These are phyloP conservation scores for Scutellaria barbata DNA, from an alignment of 257 asterid species.

Conservation along the genomic window DNA sequence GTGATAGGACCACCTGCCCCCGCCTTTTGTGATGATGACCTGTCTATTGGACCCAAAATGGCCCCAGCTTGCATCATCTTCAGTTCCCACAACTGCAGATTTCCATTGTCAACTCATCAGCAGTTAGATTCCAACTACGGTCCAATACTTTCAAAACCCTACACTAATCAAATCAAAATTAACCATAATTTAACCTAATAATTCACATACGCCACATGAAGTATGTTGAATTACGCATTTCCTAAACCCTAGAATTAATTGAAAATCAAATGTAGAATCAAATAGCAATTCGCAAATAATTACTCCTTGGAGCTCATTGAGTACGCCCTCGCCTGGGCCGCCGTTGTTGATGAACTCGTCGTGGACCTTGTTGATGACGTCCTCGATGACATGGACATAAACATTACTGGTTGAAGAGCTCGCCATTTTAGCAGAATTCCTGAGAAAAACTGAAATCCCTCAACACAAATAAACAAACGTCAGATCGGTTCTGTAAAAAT, in stretches of 20 bases:
- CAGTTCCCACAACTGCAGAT: constrained; percentile 78
- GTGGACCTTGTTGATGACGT: constrained; percentile 88
- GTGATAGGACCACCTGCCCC: constrained; percentile 62
- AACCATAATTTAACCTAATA: constrained; percentile 27
- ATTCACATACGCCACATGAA: constrained; percentile 15
- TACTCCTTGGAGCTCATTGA: constrained; percentile 93
- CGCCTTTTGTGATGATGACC: constrained; percentile 59
- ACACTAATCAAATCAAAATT: constrained; percentile 18
- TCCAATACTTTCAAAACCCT: constrained; percentile 37
- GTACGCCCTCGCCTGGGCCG: constrained; percentile 90
- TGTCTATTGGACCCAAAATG: constrained; percentile 77
- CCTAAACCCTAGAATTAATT: constrained; percentile 38
- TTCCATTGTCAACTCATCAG: constrained; percentile 35
- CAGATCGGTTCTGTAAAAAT: neutral
- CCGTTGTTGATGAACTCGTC: constrained; percentile 73
- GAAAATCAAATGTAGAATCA: neutral
- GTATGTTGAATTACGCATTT: neutral
- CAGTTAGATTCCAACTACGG: constrained; percentile 34
- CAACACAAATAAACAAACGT: neutral
- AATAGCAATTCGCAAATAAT: constrained; percentile 14
- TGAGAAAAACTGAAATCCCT: constrained; percentile 1
- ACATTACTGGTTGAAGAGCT: constrained; percentile 78
- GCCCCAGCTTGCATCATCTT: constrained; percentile 96
- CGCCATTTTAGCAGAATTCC: constrained; percentile 54
- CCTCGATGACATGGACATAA: constrained; percentile 85